phyloP scores from a whole-genome alignment of 2,329 filamentous ascomycete species.

The Trichophyton schoenleinii region DNA sequence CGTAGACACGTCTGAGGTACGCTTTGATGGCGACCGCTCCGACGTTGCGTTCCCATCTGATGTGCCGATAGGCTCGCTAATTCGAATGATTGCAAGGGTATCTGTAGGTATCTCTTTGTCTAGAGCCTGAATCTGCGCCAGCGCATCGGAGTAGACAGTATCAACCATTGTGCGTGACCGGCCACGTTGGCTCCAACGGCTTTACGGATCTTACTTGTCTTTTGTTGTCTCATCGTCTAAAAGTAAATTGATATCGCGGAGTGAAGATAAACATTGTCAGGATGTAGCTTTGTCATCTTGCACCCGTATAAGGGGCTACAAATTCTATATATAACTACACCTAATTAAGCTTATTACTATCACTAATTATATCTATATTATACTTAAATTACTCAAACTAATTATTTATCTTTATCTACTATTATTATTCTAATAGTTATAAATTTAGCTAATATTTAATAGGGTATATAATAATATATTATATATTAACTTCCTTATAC shows the following conservation, averaged over 20 bases:
- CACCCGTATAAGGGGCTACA: too few species aligned
- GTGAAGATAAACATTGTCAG: not conserved
- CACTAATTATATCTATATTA: too few species aligned
- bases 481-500: too few species aligned
- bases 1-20: constrained; percentile 61
- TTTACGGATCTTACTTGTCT: not conserved
- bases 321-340: too few species aligned
- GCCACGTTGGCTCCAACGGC: too few species aligned
- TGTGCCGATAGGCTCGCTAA: constrained; percentile 58
- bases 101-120: not conserved
- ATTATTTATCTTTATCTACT: too few species aligned
- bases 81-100: constrained; percentile 55
- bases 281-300: too few species aligned
- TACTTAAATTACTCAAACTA: too few species aligned
- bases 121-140: not conserved
- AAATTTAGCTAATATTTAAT: too few species aligned
- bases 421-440: too few species aligned
- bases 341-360: too few species aligned
- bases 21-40: constrained; percentile 31
- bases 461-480: too few species aligned
- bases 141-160: not conserved
- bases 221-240: not conserved
- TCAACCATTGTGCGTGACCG: not conserved
- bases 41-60: constrained; percentile 17
- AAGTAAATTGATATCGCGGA: not conserved